Conservation (phyloP, 169 alveolate genomes). For the Eimeria tenella region DNA sequence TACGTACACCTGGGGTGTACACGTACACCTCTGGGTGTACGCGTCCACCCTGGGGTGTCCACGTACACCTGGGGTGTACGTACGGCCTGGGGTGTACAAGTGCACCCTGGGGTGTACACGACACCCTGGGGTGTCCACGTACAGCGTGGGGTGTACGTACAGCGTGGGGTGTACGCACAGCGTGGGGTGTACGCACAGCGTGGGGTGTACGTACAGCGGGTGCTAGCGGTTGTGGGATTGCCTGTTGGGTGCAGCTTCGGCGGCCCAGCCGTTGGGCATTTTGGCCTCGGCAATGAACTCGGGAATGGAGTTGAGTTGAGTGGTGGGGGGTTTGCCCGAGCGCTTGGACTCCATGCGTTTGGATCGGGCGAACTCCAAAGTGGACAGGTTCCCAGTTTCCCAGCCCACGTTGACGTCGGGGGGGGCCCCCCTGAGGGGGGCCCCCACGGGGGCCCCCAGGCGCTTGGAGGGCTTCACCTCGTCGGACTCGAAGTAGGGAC, state of each 20-base stretch:
- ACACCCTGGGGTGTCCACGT: too few species aligned
- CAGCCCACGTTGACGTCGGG: constrained; percentile 34
- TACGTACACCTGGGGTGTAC: too few species aligned
- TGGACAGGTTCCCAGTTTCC: constrained; percentile 27
- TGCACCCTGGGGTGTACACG: too few species aligned
- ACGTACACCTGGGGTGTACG: too few species aligned
- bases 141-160: too few species aligned
- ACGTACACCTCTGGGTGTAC: too few species aligned
- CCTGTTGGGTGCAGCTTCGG: constrained; percentile 1
- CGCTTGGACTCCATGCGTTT: constrained; percentile 61
- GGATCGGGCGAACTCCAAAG: constrained; percentile 47
- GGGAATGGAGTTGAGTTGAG: constrained; percentile 38
- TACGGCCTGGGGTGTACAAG: too few species aligned
- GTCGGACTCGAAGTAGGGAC: constrained; percentile 60
- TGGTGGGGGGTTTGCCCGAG: neutral
- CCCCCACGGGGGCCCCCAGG: constrained; percentile 48
- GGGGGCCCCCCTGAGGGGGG: neutral
- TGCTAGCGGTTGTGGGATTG: neutral
- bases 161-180: too few species aligned
- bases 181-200: too few species aligned
- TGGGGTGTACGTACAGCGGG: neutral
- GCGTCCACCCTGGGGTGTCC: too few species aligned
- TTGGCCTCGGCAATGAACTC: constrained; percentile 71
- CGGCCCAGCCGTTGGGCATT: constrained; percentile 34
- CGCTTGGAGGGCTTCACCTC: constrained; percentile 63